A percentile compares a stretch with the other conserved stretches of the same genome.
These are phyloP conservation scores for Russula sp. DNA, from an alignment of 768 basidiomycete species.

Conservation along the genomic window DNA sequence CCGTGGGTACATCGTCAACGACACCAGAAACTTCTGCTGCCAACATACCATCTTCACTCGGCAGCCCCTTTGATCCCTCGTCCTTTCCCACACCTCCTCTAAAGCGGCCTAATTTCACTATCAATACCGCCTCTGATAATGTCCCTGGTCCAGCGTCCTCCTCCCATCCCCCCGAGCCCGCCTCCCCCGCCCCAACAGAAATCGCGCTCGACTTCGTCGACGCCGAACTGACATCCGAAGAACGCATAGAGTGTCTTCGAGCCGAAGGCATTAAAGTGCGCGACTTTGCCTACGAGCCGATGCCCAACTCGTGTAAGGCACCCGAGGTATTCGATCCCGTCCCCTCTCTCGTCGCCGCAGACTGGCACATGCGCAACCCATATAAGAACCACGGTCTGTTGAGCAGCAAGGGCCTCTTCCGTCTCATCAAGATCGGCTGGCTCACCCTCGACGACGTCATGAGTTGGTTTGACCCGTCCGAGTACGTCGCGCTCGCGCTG, in stretches of 20 bases:
- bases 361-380: slow-evolving; percentile 26
- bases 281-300: slow-evolving; percentile 27
- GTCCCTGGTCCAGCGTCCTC: neutral
- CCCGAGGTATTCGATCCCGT: slow-evolving; percentile 26
- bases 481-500: slow-evolving; percentile 19
- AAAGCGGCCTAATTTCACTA: neutral
- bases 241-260: slow-evolving; percentile 7
- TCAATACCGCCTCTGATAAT: neutral
- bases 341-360: slow-evolving; percentile 24
- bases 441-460: slow-evolving; percentile 26
- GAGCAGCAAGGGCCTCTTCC: slow-evolving; percentile 23
- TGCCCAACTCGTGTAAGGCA: slow-evolving; percentile 5
- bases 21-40: neutral
- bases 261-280: slow-evolving; percentile 29
- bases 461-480: slow-evolving; percentile 21
- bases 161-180: neutral
- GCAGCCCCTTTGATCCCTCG: neutral
- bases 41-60: neutral
- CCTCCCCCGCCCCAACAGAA: slow-evolving; percentile 28
- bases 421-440: slow-evolving; percentile 26
- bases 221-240: slow-evolving; percentile 9
- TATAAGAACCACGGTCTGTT: slow-evolving; percentile 8
- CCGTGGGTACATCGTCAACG: neutral
- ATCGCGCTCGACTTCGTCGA: slow-evolving; percentile 22
- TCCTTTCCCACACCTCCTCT: neutral